Base-by-base conservation (phyloP, 192 early-diverging fungal species). In the Coemansia sp. region DNA sequence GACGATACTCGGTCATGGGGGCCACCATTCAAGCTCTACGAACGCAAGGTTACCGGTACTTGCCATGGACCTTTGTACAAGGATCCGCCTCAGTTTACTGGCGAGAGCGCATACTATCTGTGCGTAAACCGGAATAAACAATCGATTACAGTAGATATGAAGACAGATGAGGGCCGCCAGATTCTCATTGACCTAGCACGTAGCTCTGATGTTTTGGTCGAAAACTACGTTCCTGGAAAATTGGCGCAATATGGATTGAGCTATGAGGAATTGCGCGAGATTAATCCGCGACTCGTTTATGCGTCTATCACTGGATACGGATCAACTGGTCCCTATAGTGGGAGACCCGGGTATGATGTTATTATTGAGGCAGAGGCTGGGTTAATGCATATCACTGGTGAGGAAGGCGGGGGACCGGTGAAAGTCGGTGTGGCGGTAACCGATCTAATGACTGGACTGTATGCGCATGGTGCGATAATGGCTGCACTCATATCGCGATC, bases 371-470 rank as follows among this genome's bases (percentile, higher is more conserved):
- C 90, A 8, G 94, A 97, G 73, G 95, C 92, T 20, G 97, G 97
- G 20, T 64, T 98, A 33, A 98, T 98, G 95, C 90, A 96, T 74
- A 98, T 98, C 41, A 98, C 97, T 5, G 97, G 95, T 16, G 95
- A 96, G 69, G 85, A 86, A 27, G 76, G 88, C 71, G 91, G 95
- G 0, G 52, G 83, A 47, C 95, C 95, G 0, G 97, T 97, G 53
- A 98, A 98, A 74, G 93, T 97, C 1, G 97, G 97, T 43, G 97
- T 98, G 1, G 97, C 97, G 0, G 94, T 98, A n/a, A 97, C 94
- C 55, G 91, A 91, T 71, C 72, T 92, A 1, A 87, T 86, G 62
- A 92, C 90, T 39, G 95, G 95, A 8, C 81, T 98, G 1, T 94
- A 97, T 67, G 88, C 93, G 11, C 92, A 97, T 62, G 93, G 94